Base-by-base conservation (phyloP, 352 stramenopile species). In the Pythium grandisporangium region DNA sequence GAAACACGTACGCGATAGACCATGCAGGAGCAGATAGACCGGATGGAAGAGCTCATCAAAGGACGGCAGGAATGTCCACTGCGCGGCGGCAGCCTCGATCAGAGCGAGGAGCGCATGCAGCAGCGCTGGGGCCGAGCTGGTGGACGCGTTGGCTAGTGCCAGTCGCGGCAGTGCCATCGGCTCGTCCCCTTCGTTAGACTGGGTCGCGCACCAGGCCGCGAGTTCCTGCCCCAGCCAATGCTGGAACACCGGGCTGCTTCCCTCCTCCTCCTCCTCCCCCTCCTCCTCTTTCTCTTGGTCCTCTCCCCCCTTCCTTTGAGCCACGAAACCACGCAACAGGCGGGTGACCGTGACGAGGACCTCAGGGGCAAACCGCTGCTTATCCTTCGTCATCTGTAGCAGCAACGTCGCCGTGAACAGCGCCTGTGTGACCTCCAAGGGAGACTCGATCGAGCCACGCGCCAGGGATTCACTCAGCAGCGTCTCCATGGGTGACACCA, bases 401-500 rank as follows among this genome's bases (percentile, higher is more conserved):
- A 71, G 58, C 30, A 93, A 36, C 55, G 58, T 80, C 44, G 53
- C 79, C 46, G 66, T 52, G 17, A 97, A 78, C 14, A 97, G 52
- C 37, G 89, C 91, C 43, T 80, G 70, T 5, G 73, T 69, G 12
- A 93, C 59, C 40, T 98, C 94, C 42, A 80, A 64, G 0, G 64
- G 58, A 3, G 66, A 77, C 8, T 51, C 63, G 0, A 98, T 37
- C 2, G 71, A 61, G 23, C 84, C 88, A 32, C 85, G 81, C 38
- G 65, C 68, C 20, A 98, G 63, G 20, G 82, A 84, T 50, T 98
- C 84, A 10, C 85, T 84, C 12, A 98, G 54, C 17, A 98, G 53
- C 25, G 96, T 84, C 53, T 97, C 73, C 33, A 93, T 70, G 0
- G 92, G 92, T 32, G 87, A 97, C 17, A 98, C 61, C 21, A 98